These are phyloP conservation scores for Sclerotiophoma versabilis DNA, from an alignment of 2,329 filamentous ascomycete genomes.

Conservation along the genomic window DNA sequence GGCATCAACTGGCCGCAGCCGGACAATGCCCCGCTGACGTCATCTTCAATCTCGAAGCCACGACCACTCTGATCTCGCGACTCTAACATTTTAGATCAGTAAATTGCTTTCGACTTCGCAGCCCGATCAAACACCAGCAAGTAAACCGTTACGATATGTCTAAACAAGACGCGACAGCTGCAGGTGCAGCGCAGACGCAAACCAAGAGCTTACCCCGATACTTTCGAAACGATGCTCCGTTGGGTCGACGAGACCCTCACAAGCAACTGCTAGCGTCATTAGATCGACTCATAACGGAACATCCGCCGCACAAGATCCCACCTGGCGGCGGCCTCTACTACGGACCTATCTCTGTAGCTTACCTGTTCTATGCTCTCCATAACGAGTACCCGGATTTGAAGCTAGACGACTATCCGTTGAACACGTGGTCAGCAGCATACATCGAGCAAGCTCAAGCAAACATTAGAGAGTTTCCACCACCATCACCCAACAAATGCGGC, in stretches of 20 bases:
- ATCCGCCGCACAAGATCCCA: slow-evolving; percentile 55
- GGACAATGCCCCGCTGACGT: slow-evolving; percentile 31
- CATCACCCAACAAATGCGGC: slow-evolving; percentile 56
- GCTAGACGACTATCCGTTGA: slow-evolving; percentile 55
- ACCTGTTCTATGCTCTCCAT: slow-evolving; percentile 59
- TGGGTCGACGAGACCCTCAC: slow-evolving; percentile 53
- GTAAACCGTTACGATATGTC: slow-evolving; percentile 30
- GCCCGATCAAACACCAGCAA: not conserved
- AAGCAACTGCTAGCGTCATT: slow-evolving; percentile 60
- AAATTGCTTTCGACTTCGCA: slow-evolving; percentile 3
- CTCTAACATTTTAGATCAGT: not conserved
- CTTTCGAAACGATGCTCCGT: slow-evolving; percentile 50
- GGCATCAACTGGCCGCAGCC: not conserved
- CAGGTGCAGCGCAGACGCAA: slow-evolving; percentile 26
- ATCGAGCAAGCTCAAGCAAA: slow-evolving; percentile 58
- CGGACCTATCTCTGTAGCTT: slow-evolving; percentile 58
- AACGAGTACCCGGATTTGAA: slow-evolving; percentile 57
- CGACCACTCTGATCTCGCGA: not conserved
- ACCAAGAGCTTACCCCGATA: slow-evolving; percentile 48
- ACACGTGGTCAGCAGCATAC: slow-evolving; percentile 59
- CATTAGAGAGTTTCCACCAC: slow-evolving; percentile 58
- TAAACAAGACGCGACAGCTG: slow-evolving; percentile 28
- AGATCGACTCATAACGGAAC: slow-evolving; percentile 56
- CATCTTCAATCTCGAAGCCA: slow-evolving; percentile 14
- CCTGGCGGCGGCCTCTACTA: slow-evolving; percentile 60